A percentile compares a stretch with the other conserved stretches of the same genome.
phyloP scores from a whole-genome alignment of 2,329 filamentous ascomycete species.

The Magnaporthiopsis incrustans region DNA sequence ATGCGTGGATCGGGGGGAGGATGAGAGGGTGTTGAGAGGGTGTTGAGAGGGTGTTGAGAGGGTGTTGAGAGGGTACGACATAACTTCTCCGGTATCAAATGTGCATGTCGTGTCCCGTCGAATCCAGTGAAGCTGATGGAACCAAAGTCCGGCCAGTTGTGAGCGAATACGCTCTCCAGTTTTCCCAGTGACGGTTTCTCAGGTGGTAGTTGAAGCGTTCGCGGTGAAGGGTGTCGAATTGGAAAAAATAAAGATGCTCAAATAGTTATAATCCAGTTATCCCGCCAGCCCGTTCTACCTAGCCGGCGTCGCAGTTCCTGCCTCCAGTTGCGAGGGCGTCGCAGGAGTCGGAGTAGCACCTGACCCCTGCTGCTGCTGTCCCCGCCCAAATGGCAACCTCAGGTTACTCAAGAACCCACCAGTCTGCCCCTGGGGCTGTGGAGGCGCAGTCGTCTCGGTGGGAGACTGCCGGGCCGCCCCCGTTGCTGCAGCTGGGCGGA shows the following conservation, averaged over 20 bases:
- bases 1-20: no score
- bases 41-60: no score
- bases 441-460: neutral
- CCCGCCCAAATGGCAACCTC: conserved; percentile 2
- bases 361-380: conserved; percentile 2
- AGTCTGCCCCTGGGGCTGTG: neutral
- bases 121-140: no score
- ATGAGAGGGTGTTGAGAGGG: neutral
- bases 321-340: conserved; percentile 26
- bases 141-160: neutral
- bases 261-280: neutral
- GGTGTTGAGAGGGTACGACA: no score
- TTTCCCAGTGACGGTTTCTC: neutral
- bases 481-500: neutral
- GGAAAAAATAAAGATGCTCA: neutral
- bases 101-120: no score
- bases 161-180: neutral
- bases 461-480: neutral
- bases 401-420: conserved; percentile 11
- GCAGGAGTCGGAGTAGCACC: neutral
- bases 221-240: neutral
- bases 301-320: conserved; percentile 18
- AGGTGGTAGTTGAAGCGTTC: neutral
- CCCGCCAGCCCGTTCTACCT: neutral
- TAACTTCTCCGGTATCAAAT: no score